phyloP scores from a whole-genome alignment of 2,329 filamentous ascomycete genomes.

The Mollisiaceae sp. region DNA sequence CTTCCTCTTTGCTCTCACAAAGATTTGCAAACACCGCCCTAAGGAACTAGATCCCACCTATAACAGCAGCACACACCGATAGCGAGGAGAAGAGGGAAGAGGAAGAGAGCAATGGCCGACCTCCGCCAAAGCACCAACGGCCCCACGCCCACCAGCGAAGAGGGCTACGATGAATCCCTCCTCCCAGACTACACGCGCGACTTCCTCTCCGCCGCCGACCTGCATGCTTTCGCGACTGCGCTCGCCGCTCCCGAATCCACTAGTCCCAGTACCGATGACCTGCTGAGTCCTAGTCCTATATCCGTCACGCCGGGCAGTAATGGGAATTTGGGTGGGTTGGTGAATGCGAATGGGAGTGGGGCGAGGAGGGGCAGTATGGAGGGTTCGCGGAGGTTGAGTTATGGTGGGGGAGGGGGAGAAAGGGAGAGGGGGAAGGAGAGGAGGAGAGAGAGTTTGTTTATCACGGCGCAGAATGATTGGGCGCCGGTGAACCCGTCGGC shows the following conservation, averaged over 20 bases:
- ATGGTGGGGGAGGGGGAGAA: constrained; percentile 18
- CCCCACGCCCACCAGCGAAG: constrained; percentile 62
- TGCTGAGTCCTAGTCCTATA: constrained; percentile 27
- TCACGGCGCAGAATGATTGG: constrained; percentile 96
- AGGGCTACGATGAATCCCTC: constrained; percentile 69
- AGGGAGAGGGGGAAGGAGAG: constrained; percentile 18
- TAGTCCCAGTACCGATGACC: constrained; percentile 65
- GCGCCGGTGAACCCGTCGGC: constrained; percentile 70
- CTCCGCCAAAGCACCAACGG: constrained; percentile 49
- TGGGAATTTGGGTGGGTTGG: neutral
- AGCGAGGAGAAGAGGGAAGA: too few species aligned
- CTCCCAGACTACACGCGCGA: constrained; percentile 83
- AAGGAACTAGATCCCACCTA: neutral
- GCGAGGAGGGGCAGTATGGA: neutral
- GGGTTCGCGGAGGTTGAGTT: constrained; percentile 13
- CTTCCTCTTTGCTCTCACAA: neutral
- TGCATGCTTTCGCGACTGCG: constrained; percentile 80
- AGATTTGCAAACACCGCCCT: neutral
- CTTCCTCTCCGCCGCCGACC: constrained; percentile 75
- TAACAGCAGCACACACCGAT: too few species aligned
- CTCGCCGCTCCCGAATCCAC: constrained; percentile 83
- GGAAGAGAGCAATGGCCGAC: constrained; percentile 40
- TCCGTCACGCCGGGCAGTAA: neutral
- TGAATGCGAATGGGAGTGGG: neutral
- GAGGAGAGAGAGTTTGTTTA: constrained; percentile 55